phyloP scores from a whole-genome alignment of 495 filamentous ascomycete genomes.

The Neurospora pannonica region DNA sequence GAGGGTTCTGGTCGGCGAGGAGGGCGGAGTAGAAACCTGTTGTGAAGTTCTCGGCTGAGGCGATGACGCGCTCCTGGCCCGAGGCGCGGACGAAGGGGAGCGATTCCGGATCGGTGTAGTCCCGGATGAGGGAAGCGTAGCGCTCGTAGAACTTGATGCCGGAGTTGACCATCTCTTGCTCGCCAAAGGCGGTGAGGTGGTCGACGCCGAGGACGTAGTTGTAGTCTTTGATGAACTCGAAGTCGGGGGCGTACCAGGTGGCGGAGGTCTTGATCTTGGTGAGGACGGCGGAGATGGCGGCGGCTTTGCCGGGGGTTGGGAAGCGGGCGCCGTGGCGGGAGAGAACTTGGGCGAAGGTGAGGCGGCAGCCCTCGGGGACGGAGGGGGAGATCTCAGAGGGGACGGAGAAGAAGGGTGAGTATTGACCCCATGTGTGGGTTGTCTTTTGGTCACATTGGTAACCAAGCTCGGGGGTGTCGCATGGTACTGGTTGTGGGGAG shows the following conservation, averaged over 20 bases:
- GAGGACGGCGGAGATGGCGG: slow-evolving; percentile 46
- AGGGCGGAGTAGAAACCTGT: slow-evolving; percentile 59
- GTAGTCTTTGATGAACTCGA: slow-evolving; percentile 58
- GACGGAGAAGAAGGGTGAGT: slow-evolving; percentile 72
- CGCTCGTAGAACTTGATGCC: slow-evolving; percentile 64
- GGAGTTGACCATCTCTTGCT: slow-evolving; percentile 64
- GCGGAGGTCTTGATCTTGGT: slow-evolving; percentile 50
- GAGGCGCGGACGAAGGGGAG: slow-evolving; percentile 65
- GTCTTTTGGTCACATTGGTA: slow-evolving; percentile 45
- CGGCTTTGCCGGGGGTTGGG: slow-evolving; percentile 57
- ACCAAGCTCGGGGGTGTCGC: slow-evolving; percentile 51
- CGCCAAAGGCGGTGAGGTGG: slow-evolving; percentile 62
- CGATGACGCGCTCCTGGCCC: slow-evolving; percentile 61
- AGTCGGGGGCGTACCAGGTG: slow-evolving; percentile 44
- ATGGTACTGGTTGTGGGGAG: slow-evolving; percentile 14
- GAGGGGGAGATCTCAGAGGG: slow-evolving; percentile 48
- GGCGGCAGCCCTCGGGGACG: slow-evolving; percentile 52
- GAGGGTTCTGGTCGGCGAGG: slow-evolving; percentile 26
- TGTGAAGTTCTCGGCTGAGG: slow-evolving; percentile 63
- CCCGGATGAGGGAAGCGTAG: slow-evolving; percentile 47
- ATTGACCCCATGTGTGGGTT: slow-evolving; percentile 75
- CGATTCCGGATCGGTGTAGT: slow-evolving; percentile 12
- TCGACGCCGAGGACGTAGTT: slow-evolving; percentile 65
- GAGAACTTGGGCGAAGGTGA: slow-evolving; percentile 71
- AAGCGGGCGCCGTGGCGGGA: slow-evolving; percentile 78